Evolutionary conservation across 306 rosid genomes (phyloP).

Genomic region (Rosa rugosa): DNA sequence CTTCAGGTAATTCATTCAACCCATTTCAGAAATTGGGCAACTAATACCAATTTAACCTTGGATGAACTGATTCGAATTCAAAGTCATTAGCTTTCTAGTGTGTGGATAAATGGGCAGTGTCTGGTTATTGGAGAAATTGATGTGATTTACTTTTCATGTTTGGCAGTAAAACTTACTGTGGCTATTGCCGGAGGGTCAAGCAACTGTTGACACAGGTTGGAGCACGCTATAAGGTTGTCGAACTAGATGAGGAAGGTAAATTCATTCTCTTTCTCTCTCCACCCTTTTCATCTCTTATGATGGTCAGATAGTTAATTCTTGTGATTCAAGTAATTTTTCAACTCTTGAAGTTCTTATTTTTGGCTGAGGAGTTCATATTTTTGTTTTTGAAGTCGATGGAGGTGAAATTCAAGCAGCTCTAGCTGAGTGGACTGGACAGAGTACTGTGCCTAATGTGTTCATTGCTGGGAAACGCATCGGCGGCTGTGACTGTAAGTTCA

Average conservation of each 20-base stretch:
- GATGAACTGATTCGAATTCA: not conserved
- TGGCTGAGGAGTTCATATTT: not conserved
- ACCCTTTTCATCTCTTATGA: not conserved
- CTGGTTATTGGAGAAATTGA: not conserved
- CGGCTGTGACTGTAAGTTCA: slow-evolving; percentile 46
- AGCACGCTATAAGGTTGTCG: slow-evolving; percentile 63
- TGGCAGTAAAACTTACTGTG: slow-evolving; percentile 86
- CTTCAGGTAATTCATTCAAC: slow-evolving; percentile 36
- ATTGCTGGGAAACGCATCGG: slow-evolving; percentile 65
- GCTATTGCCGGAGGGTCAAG: slow-evolving; percentile 71
- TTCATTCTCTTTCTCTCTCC: not conserved
- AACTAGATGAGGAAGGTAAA: slow-evolving; percentile 66
- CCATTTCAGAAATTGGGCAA: not conserved
- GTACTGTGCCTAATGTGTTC: slow-evolving; percentile 73
- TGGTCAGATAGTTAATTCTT: too few species aligned
- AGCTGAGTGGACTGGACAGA: slow-evolving; percentile 47
- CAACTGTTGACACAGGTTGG: slow-evolving; percentile 56
- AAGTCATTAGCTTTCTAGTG: too few species aligned
- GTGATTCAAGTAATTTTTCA: not conserved
- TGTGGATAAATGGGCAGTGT: too few species aligned
- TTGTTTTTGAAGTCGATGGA: slow-evolving; percentile 53
- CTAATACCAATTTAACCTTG: not conserved
- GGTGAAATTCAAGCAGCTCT: slow-evolving; percentile 58
- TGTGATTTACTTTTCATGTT: not conserved
- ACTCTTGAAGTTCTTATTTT: not conserved